A percentile compares a stretch with the other conserved stretches of the same genome.
Conservation (phyloP, 192 early-diverging fungal species). For the Backusella circina region DNA sequence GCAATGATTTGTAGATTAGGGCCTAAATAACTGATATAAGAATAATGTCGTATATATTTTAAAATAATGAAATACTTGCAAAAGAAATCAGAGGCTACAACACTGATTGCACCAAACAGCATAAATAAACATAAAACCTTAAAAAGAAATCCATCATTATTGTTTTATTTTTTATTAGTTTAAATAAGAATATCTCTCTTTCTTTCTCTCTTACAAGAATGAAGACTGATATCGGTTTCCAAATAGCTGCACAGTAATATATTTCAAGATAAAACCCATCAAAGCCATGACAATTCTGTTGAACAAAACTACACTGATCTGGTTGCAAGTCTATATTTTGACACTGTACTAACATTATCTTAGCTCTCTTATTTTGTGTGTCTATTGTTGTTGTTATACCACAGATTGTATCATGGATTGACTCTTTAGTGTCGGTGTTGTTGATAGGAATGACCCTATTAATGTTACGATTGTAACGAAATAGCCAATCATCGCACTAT, state of each 20-base stretch:
- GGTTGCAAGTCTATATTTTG: conserved; percentile 5
- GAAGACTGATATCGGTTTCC: conserved; percentile 26
- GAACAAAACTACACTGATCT: conserved; percentile 56
- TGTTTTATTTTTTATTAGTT: background rate
- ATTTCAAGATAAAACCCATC: conserved; percentile 49
- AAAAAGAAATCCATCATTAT: background rate
- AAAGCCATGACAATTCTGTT: conserved; percentile 56
- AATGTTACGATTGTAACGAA: background rate
- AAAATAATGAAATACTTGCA: conserved; percentile 35
- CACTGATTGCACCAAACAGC: conserved; percentile 66
- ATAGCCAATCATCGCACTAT: background rate
- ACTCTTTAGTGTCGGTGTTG: too few relatives aligned
- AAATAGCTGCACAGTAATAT: conserved; percentile 45
- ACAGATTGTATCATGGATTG: background rate
- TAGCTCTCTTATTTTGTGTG: background rate
- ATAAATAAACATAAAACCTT: conserved; percentile 47
- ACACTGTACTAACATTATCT: conserved; percentile 2
- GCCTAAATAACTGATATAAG: conserved; percentile 33
- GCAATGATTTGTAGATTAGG: conserved; percentile 83
- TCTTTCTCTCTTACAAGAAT: conserved; percentile 33
- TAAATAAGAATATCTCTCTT: too few relatives aligned
- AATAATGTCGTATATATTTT: background rate
- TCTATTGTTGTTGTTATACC: background rate
- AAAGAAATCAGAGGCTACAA: conserved; percentile 76
- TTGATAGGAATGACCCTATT: background rate